Evolutionary conservation across 495 filamentous ascomycete species (phyloP).

Genomic region (Hypoxylon lenormandii): DNA sequence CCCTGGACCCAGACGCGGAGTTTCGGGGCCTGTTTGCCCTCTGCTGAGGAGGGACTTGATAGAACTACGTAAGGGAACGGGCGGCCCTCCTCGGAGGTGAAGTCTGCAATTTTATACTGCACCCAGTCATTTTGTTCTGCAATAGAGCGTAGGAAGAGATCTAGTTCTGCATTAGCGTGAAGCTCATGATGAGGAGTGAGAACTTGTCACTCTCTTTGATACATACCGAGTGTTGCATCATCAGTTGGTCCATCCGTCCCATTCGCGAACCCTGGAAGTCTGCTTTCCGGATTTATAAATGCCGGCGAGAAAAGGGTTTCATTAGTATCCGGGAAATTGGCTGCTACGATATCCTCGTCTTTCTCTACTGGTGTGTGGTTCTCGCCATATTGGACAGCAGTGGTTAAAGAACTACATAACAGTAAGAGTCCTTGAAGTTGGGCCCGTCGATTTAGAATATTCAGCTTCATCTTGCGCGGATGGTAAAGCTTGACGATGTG

Average conservation of each 20-base stretch:
- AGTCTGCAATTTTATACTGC: constrained; percentile 39
- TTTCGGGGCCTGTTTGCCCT: constrained; percentile 15
- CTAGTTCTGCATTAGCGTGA: constrained; percentile 12
- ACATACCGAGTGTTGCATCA: constrained; percentile 43
- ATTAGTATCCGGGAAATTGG: constrained; percentile 46
- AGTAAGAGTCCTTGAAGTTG: constrained; percentile 9
- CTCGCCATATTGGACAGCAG: constrained; percentile 44
- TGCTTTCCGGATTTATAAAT: constrained; percentile 30
- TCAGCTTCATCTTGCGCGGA: not conserved
- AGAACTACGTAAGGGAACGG: constrained; percentile 45
- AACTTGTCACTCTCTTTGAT: not conserved
- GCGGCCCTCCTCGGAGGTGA: constrained; percentile 49
- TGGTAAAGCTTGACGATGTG: no score
- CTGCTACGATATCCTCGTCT: constrained; percentile 46
- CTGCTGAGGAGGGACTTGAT: constrained; percentile 17
- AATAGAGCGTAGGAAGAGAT: constrained; percentile 40
- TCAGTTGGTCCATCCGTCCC: constrained; percentile 48
- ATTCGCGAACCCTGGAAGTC: constrained; percentile 39
- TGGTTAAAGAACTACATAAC: constrained; percentile 7
- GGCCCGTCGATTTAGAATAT: not conserved
- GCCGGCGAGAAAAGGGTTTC: constrained; percentile 46
- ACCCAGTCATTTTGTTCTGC: constrained; percentile 40
- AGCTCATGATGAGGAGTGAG: no score
- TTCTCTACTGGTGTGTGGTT: constrained; percentile 42
- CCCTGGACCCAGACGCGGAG: constrained; percentile 51